phyloP scores from a whole-genome alignment of 1,284 basidiomycete genomes.

The Paramarasmius palmivorus region DNA sequence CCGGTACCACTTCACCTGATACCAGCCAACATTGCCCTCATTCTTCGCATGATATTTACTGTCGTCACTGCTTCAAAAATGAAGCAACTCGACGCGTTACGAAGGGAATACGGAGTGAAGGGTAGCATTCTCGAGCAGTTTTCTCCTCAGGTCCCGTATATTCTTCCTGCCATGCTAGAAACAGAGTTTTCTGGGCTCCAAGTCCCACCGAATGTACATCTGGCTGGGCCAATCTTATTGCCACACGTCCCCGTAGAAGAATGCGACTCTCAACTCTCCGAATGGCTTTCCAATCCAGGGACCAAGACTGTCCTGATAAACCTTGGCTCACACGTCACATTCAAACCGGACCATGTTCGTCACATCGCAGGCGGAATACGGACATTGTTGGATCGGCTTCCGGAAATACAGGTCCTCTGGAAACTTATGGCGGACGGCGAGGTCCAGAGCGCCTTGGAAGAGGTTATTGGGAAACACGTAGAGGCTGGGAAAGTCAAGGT shows the following conservation, averaged over 20 bases:
- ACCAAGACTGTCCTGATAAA: constrained; percentile 12
- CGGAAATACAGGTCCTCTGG: constrained; percentile 14
- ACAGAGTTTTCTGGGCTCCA: constrained; percentile 7
- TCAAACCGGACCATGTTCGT: background rate
- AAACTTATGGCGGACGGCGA: constrained; percentile 10
- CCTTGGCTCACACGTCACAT: constrained; percentile 12
- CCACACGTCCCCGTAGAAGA: constrained; percentile 4
- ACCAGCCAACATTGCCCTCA: constrained; percentile 10
- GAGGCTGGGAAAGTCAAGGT: background rate
- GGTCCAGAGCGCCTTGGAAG: background rate
- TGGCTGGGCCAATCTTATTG: constrained; percentile 12
- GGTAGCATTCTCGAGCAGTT: background rate
- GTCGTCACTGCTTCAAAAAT: background rate
- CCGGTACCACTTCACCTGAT: constrained; percentile 10
- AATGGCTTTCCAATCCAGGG: constrained; percentile 7
- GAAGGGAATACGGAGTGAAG: background rate
- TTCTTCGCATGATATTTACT: constrained; percentile 1
- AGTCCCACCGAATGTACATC: constrained; percentile 4
- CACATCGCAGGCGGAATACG: constrained; percentile 8
- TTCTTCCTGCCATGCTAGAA: constrained; percentile 8
- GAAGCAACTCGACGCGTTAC: constrained; percentile 1
- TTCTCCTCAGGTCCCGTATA: background rate
- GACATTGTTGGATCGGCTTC: background rate
- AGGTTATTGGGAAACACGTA: too few species aligned
- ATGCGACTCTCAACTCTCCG: constrained; percentile 1